These are phyloP conservation scores for Luvunga scandens DNA, from an alignment of 345 rosid species.

Conservation along the genomic window DNA sequence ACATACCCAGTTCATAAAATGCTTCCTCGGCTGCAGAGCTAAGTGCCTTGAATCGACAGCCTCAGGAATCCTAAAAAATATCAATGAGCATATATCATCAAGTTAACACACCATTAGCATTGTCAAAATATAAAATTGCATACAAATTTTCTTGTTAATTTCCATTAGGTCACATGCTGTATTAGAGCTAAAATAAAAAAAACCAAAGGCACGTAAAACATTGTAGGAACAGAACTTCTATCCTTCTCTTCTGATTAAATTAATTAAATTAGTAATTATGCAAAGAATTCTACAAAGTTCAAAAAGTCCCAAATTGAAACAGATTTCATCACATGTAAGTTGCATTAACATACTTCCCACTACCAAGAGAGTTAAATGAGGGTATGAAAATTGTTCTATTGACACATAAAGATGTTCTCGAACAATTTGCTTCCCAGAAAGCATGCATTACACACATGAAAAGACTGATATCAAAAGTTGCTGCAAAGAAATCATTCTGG, in stretches of 20 bases:
- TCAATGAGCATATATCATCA: conserved; percentile 1
- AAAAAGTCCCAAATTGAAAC: not conserved
- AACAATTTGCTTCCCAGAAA: not conserved
- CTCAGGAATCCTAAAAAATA: conserved; percentile 22
- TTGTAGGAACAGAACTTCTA: not conserved
- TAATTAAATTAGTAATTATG: not conserved
- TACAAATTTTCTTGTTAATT: not conserved
- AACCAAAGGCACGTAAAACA: not conserved
- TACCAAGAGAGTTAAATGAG: not conserved
- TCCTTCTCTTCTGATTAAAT: not conserved
- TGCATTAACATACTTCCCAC: not conserved
- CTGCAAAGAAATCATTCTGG: not conserved
- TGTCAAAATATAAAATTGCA: not conserved
- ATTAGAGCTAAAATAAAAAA: not conserved
- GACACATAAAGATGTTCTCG: not conserved
- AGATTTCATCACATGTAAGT: not conserved
- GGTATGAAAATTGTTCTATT: not conserved
- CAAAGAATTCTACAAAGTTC: not conserved
- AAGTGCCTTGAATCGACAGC: conserved; percentile 14
- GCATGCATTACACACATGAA: not conserved
- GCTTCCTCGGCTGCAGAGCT: conserved; percentile 11
- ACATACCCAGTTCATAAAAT: conserved; percentile 20
- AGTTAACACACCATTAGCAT: not conserved
- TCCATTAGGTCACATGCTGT: no score
- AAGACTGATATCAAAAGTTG: not conserved